Evolutionary conservation across 1,139 yeast species (phyloP).

Genomic region (Taphrina deformans): DNA sequence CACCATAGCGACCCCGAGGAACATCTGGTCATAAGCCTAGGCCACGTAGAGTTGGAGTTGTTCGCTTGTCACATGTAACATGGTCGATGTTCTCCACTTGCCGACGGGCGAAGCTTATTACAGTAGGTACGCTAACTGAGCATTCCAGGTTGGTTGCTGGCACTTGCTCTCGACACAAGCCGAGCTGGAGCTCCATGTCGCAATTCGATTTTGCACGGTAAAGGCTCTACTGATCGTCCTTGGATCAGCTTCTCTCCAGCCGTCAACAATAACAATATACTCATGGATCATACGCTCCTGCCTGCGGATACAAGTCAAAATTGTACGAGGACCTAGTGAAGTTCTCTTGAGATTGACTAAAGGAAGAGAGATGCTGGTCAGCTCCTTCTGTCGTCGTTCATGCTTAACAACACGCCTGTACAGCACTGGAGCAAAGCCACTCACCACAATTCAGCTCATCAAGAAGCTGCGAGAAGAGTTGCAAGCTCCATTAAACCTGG

Average conservation of each 20-base stretch:
- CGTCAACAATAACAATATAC: no score
- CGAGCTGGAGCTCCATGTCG: neutral
- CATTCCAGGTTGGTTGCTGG: no score
- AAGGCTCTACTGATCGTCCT: neutral
- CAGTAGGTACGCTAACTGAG: no score
- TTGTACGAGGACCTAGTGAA: no score
- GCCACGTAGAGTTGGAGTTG: neutral
- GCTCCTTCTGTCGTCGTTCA: neutral
- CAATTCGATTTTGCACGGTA: no score
- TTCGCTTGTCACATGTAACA: neutral
- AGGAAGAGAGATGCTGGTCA: no score
- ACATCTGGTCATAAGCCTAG: neutral
- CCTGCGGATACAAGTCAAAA: no score
- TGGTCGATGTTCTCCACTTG: neutral
- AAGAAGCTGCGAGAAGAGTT: constrained; percentile 31
- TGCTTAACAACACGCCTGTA: neutral
- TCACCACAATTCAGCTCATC: constrained; percentile 26
- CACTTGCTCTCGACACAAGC: no score
- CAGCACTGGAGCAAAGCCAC: neutral
- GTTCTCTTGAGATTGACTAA: no score
- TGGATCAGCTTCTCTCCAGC: neutral
- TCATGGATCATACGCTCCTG: no score
- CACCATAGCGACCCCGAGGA: no score
- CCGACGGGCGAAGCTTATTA: no score
- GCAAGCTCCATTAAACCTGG: constrained; percentile 29